Evolutionary conservation across 1,139 yeast genomes (phyloP).

Genomic region (Torulaspora pretoriensis): DNA sequence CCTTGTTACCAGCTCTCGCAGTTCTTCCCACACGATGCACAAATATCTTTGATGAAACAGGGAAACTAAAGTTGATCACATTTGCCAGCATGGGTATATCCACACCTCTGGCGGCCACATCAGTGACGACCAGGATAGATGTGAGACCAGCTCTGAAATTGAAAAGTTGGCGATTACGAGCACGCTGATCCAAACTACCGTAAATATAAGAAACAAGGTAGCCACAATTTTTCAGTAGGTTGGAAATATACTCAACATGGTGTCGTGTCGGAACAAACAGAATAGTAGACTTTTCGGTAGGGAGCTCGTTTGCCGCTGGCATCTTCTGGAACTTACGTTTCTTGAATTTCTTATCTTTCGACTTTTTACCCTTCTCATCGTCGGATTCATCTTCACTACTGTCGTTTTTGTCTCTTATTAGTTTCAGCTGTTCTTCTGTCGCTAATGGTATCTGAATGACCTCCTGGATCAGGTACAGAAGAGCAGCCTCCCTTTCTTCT

Average conservation of each 20-base stretch:
- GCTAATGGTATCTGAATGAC: slow-evolving; percentile 84
- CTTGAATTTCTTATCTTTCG: slow-evolving; percentile 37
- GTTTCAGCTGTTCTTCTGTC: slow-evolving; percentile 56
- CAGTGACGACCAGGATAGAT: slow-evolving; percentile 85
- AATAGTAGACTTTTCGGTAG: slow-evolving; percentile 82
- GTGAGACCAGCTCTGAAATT: slow-evolving; percentile 83
- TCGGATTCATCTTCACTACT: slow-evolving; percentile 49
- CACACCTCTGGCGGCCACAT: slow-evolving; percentile 99
- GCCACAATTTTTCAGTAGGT: slow-evolving; percentile 67
- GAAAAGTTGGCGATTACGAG: slow-evolving; percentile 83
- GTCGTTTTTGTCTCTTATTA: slow-evolving; percentile 41
- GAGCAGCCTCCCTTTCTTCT: slow-evolving; percentile 85
- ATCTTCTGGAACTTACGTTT: slow-evolving; percentile 45
- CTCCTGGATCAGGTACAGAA: slow-evolving; percentile 69
- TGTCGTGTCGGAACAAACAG: slow-evolving; percentile 95
- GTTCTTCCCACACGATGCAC: slow-evolving; percentile 98
- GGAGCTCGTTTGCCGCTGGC: slow-evolving; percentile 78
- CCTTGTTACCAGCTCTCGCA: slow-evolving; percentile 96
- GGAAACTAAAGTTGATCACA: slow-evolving; percentile 84
- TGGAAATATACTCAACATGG: slow-evolving; percentile 87
- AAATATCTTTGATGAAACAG: slow-evolving; percentile 88
- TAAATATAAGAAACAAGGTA: slow-evolving; percentile 85
- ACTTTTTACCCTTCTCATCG: slow-evolving; percentile 39
- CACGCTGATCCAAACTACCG: slow-evolving; percentile 92
- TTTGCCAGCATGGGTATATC: slow-evolving; percentile 96